Evolutionary conservation across 495 filamentous ascomycete genomes (phyloP).

Genomic region (Bacidia rubella): DNA sequence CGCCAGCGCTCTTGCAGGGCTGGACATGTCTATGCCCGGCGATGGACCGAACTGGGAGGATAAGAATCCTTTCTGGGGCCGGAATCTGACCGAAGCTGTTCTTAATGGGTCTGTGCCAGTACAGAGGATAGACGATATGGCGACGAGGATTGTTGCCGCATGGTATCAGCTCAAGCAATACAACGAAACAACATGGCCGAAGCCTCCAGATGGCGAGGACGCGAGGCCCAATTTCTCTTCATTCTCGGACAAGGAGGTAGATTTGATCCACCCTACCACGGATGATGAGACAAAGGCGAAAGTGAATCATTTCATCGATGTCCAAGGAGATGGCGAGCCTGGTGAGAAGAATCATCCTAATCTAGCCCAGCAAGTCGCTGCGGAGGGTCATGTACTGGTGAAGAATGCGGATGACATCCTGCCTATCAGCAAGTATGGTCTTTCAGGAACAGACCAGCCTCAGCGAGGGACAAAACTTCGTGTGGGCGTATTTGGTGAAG

Average conservation of each 20-base stretch:
- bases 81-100: slow-evolving; percentile 58
- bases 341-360: slow-evolving; percentile 51
- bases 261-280: slow-evolving; percentile 51
- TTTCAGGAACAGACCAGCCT: slow-evolving; percentile 24
- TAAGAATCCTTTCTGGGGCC: slow-evolving; percentile 70
- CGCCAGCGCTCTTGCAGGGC: slow-evolving; percentile 61
- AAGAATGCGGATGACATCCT: slow-evolving; percentile 58
- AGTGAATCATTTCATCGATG: slow-evolving; percentile 69
- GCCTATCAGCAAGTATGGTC: slow-evolving; percentile 45
- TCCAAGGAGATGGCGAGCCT: slow-evolving; percentile 43
- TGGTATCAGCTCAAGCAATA: slow-evolving; percentile 91
- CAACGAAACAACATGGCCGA: slow-evolving; percentile 43
- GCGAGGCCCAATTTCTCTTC: slow-evolving; percentile 82
- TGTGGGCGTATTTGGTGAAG: slow-evolving; percentile 75
- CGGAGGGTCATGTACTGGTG: slow-evolving; percentile 73
- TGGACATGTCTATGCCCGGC: slow-evolving; percentile 95
- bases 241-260: slow-evolving; percentile 63
- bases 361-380: slow-evolving; percentile 59
- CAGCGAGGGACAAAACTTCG: slow-evolving; percentile 28
- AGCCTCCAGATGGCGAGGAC: slow-evolving; percentile 40
- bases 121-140: slow-evolving; percentile 85
- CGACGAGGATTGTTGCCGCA: slow-evolving; percentile 72
- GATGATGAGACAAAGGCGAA: slow-evolving; percentile 40
- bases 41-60: slow-evolving; percentile 68
- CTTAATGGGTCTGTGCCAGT: slow-evolving; percentile 77